Percentiles rank a stretch among this genome's conserved stretches.
Evolutionary conservation across 2,329 filamentous ascomycete species (phyloP).

Genomic region (Onygenales sp.): DNA sequence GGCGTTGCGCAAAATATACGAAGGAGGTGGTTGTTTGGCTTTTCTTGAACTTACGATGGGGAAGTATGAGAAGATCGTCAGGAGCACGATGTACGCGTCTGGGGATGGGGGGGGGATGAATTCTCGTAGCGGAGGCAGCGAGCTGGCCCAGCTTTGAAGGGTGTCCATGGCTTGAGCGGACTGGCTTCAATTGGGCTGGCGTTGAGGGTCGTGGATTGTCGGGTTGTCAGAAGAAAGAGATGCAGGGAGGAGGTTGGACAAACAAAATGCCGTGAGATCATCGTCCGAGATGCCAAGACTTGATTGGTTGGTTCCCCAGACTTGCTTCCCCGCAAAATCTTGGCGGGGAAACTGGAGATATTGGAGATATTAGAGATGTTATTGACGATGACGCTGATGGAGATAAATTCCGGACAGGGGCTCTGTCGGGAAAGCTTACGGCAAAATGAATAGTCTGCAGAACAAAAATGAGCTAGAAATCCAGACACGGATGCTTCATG

Average conservation of each 20-base stretch:
- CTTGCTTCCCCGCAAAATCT: too few relatives aligned
- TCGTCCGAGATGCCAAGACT: too few relatives aligned
- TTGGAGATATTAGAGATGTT: too few relatives aligned
- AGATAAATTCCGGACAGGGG: too few relatives aligned
- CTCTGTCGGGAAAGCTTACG: too few relatives aligned
- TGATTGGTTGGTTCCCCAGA: too few relatives aligned
- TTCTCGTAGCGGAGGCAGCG: constrained; percentile 16
- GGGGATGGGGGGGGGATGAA: constrained; percentile 30
- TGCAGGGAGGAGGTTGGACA: background rate
- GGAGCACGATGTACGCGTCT: constrained; percentile 25
- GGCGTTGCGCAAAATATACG: too few relatives aligned
- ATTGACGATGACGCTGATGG: too few relatives aligned
- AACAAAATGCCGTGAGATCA: background rate
- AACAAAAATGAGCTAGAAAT: too few relatives aligned
- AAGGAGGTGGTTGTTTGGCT: background rate
- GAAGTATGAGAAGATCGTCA: constrained; percentile 34
- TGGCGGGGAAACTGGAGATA: too few relatives aligned
- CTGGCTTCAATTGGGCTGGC: background rate
- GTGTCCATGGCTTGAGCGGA: constrained; percentile 10
- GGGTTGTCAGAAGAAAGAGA: background rate
- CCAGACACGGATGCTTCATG: too few relatives aligned
- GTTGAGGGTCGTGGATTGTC: background rate
- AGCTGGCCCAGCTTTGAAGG: constrained; percentile 15
- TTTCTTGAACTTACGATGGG: constrained; percentile 26
- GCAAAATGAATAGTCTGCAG: too few relatives aligned